phyloP scores from a whole-genome alignment of 2,329 filamentous ascomycete species.

The Pseudocercospora pini-densiflorae region DNA sequence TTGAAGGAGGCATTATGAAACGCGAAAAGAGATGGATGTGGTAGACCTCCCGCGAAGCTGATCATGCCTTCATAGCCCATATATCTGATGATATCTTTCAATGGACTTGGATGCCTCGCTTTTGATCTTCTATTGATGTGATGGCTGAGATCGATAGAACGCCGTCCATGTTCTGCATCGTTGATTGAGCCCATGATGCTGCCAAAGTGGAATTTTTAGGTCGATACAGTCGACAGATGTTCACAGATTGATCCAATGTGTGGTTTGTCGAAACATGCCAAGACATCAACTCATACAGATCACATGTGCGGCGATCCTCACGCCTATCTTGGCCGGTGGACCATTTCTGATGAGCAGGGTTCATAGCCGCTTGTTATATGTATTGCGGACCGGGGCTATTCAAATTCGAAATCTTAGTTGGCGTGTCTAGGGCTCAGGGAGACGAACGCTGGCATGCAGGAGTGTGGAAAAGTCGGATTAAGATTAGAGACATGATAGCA shows the following conservation, averaged over 20 bases:
- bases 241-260: too few relatives aligned
- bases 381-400: too few relatives aligned
- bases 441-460: too few relatives aligned
- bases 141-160: slow-evolving; percentile 11
- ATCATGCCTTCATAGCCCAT: slow-evolving; percentile 13
- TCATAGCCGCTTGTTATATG: background rate
- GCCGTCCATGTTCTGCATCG: background rate
- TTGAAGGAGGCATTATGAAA: slow-evolving; percentile 8
- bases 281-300: background rate
- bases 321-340: background rate
- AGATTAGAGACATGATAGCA: too few relatives aligned
- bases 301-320: background rate
- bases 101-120: slow-evolving; percentile 10
- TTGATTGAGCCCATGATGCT: background rate
- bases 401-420: too few relatives aligned
- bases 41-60: slow-evolving; percentile 8
- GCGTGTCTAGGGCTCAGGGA: too few relatives aligned
- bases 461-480: too few relatives aligned
- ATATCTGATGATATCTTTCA: slow-evolving; percentile 9
- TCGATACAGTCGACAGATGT: too few relatives aligned
- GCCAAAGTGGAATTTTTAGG: background rate
- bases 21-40: slow-evolving; percentile 5
- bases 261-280: too few relatives aligned
- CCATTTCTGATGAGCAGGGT: background rate
- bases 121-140: slow-evolving; percentile 9